A percentile compares a stretch with the other conserved stretches of the same genome.
These are phyloP conservation scores for Komagataea norvegica DNA, from an alignment of 1,139 yeast species.

Conservation along the genomic window DNA sequence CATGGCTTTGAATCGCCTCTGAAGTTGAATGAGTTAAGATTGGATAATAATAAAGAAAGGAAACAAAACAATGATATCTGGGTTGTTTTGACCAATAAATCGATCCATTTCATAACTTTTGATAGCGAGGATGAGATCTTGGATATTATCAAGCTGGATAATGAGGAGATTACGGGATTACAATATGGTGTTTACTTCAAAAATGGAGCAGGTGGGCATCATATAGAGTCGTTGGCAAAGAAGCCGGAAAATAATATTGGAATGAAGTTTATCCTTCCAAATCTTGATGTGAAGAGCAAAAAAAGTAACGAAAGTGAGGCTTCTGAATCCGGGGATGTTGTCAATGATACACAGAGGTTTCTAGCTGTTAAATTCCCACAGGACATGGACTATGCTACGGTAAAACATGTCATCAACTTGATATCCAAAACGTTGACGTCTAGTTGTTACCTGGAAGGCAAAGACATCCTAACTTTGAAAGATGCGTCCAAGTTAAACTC, in stretches of 20 bases:
- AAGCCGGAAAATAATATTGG: constrained; percentile 32
- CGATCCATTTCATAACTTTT: constrained; percentile 27
- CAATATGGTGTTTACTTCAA: constrained; percentile 30
- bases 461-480: constrained; percentile 30
- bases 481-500: constrained; percentile 32
- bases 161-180: constrained; percentile 19
- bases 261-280: constrained; percentile 25
- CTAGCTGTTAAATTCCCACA: constrained; percentile 27
- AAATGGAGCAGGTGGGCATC: constrained; percentile 12
- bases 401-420: constrained; percentile 26
- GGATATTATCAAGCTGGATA: constrained; percentile 21
- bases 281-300: background rate
- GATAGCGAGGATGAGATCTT: constrained; percentile 22
- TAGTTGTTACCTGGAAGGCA: constrained; percentile 19
- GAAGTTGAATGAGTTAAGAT: constrained; percentile 17
- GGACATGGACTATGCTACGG: constrained; percentile 24
- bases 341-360: no score
- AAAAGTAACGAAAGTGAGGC: constrained; percentile 1
- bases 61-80: constrained; percentile 12
- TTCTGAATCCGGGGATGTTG: no score
- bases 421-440: constrained; percentile 32
- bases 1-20: constrained; percentile 20
- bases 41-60: constrained; percentile 10
- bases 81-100: constrained; percentile 21
- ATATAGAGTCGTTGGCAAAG: constrained; percentile 24